A percentile compares a stretch with the other conserved stretches of the same genome.
Conservation (phyloP, 2,329 filamentous ascomycete genomes). For the Exophiala bonariae region DNA sequence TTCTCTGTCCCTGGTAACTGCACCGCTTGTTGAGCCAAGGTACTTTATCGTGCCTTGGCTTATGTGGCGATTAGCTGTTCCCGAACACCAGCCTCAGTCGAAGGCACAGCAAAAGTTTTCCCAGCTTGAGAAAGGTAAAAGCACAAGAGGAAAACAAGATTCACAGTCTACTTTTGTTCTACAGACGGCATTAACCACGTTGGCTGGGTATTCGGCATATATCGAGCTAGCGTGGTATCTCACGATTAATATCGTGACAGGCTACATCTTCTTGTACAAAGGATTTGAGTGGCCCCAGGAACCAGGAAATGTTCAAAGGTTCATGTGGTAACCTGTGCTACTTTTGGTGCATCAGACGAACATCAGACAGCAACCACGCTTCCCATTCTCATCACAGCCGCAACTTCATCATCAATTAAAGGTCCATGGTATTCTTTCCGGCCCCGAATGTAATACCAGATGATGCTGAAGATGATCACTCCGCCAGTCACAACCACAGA, state of each 20-base stretch:
- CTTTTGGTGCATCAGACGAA: neutral
- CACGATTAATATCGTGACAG: constrained; percentile 52
- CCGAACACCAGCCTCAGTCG: constrained; percentile 14
- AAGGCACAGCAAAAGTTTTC: neutral
- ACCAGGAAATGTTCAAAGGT: constrained; percentile 58
- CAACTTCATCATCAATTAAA: constrained; percentile 33
- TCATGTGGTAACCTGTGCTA: constrained; percentile 55
- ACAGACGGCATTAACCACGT: constrained; percentile 28
- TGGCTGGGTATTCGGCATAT: constrained; percentile 35
- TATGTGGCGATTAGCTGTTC: constrained; percentile 82
- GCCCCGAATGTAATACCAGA: constrained; percentile 48
- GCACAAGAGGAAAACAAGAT: constrained; percentile 13
- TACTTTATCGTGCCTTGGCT: constrained; percentile 97
- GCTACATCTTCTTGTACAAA: constrained; percentile 57
- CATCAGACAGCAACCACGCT: constrained; percentile 14
- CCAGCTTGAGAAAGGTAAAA: constrained; percentile 3
- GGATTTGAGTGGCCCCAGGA: constrained; percentile 61
- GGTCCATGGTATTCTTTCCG: constrained; percentile 50
- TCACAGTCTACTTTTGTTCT: constrained; percentile 21
- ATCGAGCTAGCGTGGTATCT: constrained; percentile 61
- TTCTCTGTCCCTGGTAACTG: constrained; percentile 76
- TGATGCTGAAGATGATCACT: constrained; percentile 45
- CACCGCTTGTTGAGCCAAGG: constrained; percentile 88
- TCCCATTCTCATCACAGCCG: constrained; percentile 16
- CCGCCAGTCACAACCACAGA: constrained; percentile 46